Evolutionary conservation across 2,329 filamentous ascomycete genomes (phyloP).

Genomic region (Hirsutella thompsonii): DNA sequence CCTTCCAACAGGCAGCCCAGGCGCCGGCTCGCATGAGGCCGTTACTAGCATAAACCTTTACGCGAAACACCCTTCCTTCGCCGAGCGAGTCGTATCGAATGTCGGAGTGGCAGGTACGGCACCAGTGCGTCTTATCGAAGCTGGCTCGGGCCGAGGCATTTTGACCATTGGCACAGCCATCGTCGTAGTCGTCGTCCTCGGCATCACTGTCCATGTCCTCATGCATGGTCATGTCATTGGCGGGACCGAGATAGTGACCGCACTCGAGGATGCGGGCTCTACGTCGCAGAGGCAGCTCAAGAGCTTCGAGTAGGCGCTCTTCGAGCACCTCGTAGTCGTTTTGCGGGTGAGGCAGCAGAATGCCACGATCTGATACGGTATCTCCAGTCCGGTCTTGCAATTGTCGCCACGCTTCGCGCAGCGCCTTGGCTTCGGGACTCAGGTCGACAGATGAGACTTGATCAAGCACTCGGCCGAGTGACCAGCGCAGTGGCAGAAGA

Average conservation of each 20-base stretch:
- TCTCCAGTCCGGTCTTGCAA: constrained; percentile 60
- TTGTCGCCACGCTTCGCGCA: constrained; percentile 52
- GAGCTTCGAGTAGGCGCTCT: constrained; percentile 60
- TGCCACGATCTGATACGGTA: constrained; percentile 59
- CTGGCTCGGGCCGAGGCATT: constrained; percentile 9
- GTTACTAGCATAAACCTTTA: constrained; percentile 91
- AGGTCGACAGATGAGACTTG: constrained; percentile 25
- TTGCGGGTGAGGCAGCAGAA: constrained; percentile 66
- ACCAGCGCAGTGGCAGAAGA: constrained; percentile 55
- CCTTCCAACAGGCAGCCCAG: constrained; percentile 87
- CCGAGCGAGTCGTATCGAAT: constrained; percentile 42
- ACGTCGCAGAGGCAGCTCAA: constrained; percentile 53
- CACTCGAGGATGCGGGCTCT: constrained; percentile 62
- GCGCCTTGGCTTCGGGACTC: constrained; percentile 31
- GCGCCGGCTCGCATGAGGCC: constrained; percentile 85
- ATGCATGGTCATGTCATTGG: constrained; percentile 31
- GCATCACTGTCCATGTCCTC: constrained; percentile 31
- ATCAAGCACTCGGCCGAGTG: constrained; percentile 46
- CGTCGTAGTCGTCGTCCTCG: constrained; percentile 26
- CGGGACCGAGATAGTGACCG: constrained; percentile 59
- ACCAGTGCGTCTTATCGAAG: constrained; percentile 36
- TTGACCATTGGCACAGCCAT: constrained; percentile 9
- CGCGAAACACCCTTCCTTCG: constrained; percentile 48
- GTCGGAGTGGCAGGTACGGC: constrained; percentile 39
- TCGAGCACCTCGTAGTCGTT: constrained; percentile 71